phyloP scores from a whole-genome alignment of 441 rosid species.

The Euphorbia schlechtendalii region DNA sequence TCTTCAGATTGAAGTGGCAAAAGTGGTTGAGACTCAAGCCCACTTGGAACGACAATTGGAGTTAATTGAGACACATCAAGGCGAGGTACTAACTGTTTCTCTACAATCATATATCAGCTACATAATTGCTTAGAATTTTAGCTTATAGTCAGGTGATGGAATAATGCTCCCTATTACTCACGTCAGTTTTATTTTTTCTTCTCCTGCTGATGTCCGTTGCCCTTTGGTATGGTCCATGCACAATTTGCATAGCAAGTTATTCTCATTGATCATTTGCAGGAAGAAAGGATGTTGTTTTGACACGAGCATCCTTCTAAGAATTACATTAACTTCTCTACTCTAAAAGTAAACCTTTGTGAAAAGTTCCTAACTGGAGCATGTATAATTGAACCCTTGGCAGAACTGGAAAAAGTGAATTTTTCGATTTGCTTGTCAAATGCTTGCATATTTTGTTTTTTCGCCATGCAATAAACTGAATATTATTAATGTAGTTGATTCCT shows the following conservation, averaged over 20 bases:
- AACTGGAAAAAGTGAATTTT: background rate
- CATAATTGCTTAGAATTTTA: background rate
- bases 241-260: background rate
- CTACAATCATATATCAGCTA: too few species aligned
- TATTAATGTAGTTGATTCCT: background rate
- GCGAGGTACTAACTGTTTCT: conserved; percentile 51
- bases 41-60: conserved; percentile 78
- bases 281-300: background rate
- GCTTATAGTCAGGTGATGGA: background rate
- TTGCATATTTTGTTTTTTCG: background rate
- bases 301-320: too few species aligned
- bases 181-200: background rate
- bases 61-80: conserved; percentile 94
- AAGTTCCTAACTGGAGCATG: background rate
- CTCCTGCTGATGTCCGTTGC: background rate
- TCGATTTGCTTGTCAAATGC: background rate
- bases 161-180: background rate
- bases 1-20: conserved; percentile 85
- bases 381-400: background rate
- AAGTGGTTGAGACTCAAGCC: conserved; percentile 89
- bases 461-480: background rate
- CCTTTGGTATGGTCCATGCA: conserved; percentile 4
- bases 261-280: background rate
- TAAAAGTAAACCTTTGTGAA: background rate
- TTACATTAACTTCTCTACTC: background rate